Evolutionary conservation across 2,329 filamentous ascomycete species (phyloP).

Genomic region (Verticillium zaregamsianum): DNA sequence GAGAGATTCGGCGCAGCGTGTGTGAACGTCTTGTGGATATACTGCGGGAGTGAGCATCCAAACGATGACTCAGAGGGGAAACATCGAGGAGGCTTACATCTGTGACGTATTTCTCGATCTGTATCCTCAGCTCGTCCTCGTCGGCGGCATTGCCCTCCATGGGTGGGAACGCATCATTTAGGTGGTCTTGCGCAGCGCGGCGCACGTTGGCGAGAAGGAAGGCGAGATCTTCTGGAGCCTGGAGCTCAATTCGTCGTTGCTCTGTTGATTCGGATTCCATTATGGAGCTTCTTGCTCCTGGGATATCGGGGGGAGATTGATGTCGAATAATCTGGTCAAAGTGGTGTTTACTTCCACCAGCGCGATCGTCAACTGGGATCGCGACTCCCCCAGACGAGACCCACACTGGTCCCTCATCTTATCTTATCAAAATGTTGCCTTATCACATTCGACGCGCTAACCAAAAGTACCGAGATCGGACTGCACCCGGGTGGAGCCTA

Average conservation of each 20-base stretch:
- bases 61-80: not conserved
- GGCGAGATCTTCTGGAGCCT: conserved; percentile 67
- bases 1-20: conserved; percentile 55
- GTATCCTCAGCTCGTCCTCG: conserved; percentile 53
- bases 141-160: conserved; percentile 36
- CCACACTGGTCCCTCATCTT: not conserved
- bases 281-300: not conserved
- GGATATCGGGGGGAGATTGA: not conserved
- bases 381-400: not conserved
- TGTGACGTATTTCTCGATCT: conserved; percentile 56
- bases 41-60: conserved; percentile 33
- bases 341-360: not conserved
- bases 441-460: not conserved
- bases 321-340: not conserved
- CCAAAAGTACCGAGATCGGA: not conserved
- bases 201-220: conserved; percentile 68
- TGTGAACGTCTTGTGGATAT: conserved; percentile 57
- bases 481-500: not conserved
- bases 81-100: conserved; percentile 37
- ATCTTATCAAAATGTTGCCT: not conserved
- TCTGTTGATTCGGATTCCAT: conserved; percentile 1
- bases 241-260: conserved; percentile 70
- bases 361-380: not conserved
- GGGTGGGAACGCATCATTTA: conserved; percentile 65
- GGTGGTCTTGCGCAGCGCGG: conserved; percentile 61